Conservation (phyloP, 148 eudicot species). For the Silene uniflora region DNA sequence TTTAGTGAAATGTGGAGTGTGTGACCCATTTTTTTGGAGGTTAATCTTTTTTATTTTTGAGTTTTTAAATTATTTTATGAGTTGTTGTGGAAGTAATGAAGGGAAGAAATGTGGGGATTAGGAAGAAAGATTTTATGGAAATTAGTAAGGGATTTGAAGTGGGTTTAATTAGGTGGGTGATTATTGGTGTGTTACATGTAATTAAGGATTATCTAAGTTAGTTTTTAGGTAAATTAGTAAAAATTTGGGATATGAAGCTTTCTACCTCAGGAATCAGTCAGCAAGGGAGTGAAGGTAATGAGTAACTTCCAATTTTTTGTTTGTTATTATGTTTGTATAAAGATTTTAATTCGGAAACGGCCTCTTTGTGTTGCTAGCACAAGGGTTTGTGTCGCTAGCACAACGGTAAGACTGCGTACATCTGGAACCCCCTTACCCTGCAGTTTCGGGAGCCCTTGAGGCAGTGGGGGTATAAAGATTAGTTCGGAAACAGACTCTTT, state of each 20-base stretch:
- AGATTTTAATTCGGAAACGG: neutral
- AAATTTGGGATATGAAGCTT: constrained; percentile 45
- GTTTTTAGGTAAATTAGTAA: constrained; percentile 26
- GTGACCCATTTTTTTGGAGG: constrained; percentile 18
- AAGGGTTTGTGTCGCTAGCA: too few species aligned
- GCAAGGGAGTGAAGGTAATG: constrained; percentile 42
- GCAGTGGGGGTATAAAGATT: too few species aligned
- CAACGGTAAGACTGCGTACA: too few species aligned
- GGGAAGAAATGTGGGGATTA: constrained; percentile 33
- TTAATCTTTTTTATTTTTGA: neutral
- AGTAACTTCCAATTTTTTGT: neutral
- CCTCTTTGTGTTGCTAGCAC: too few species aligned
- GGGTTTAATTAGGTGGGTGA: constrained; percentile 23
- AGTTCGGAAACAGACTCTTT: too few species aligned
- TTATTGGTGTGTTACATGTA: constrained; percentile 25
- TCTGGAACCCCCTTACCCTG: too few species aligned
- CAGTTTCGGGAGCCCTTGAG: too few species aligned
- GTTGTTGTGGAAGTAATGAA: constrained; percentile 29
- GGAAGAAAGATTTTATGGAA: constrained; percentile 25
- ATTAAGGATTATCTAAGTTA: constrained; percentile 32
- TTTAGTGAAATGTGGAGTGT: constrained; percentile 30
- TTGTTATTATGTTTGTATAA: neutral
- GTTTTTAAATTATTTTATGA: neutral
- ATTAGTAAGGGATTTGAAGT: constrained; percentile 30
- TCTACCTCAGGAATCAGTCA: constrained; percentile 42